Percentiles rank a stretch among this genome's conserved stretches.
phyloP scores from a whole-genome alignment of 2,329 filamentous ascomycete genomes.

The Penicillium sp. region DNA sequence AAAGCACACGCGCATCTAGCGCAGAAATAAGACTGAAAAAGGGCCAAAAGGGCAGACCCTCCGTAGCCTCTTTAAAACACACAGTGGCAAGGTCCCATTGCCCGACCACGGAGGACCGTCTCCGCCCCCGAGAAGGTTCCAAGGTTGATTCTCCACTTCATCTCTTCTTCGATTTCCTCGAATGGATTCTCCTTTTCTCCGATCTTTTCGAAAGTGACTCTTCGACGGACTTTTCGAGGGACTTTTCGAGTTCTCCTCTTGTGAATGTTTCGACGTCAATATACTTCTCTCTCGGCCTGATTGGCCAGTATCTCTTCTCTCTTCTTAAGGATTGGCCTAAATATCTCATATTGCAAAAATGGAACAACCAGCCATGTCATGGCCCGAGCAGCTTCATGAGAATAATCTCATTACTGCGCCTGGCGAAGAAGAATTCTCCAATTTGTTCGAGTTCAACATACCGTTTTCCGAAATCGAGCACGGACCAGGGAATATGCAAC shows the following conservation, averaged over 20 bases:
- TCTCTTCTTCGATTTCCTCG: not conserved
- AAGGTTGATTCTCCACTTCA: slow-evolving; percentile 1
- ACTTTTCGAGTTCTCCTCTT: not conserved
- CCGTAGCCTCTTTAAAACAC: not conserved
- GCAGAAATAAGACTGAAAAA: slow-evolving; percentile 3
- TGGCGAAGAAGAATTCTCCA: slow-evolving; percentile 48
- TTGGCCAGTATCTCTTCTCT: not conserved
- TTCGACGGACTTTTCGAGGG: not conserved
- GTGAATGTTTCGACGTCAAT: not conserved
- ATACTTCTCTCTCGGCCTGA: not conserved
- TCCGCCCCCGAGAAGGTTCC: slow-evolving; percentile 9
- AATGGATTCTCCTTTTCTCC: slow-evolving; percentile 1
- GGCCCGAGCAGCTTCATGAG: slow-evolving; percentile 40
- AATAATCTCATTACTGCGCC: slow-evolving; percentile 38
- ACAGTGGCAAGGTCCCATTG: slow-evolving; percentile 3
- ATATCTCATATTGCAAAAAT: slow-evolving; percentile 19
- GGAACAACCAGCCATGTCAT: slow-evolving; percentile 39
- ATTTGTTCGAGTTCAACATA: slow-evolving; percentile 48
- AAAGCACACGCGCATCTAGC: slow-evolving; percentile 13
- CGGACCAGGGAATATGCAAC: slow-evolving; percentile 35
- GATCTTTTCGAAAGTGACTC: not conserved
- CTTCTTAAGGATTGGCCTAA: too few relatives aligned
- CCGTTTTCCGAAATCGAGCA: slow-evolving; percentile 44
- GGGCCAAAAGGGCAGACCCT: not conserved
- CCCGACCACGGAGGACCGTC: slow-evolving; percentile 7